Conservation (phyloP, 2,329 filamentous ascomycete species). For the Aspergillus ruber region DNA sequence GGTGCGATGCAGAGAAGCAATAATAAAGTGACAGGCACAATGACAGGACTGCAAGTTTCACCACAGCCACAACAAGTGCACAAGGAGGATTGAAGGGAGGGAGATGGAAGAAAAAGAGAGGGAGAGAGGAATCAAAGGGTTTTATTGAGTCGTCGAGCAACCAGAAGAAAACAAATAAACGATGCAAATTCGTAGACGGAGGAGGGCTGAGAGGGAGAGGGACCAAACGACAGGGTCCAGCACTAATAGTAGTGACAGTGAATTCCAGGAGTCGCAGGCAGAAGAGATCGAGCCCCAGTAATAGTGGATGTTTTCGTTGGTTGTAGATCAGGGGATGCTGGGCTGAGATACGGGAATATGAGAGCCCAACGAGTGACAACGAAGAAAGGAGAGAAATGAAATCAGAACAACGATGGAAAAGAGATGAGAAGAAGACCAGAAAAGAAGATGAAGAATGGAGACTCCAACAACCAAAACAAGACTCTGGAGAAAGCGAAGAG, state of each 20-base stretch:
- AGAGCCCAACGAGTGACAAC: not conserved
- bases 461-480: constrained; percentile 2
- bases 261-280: constrained; percentile 7
- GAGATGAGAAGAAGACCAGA: constrained; percentile 1
- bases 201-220: not conserved
- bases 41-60: constrained; percentile 15
- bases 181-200: no score
- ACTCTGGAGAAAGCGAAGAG: constrained; percentile 15
- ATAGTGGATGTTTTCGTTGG: no score
- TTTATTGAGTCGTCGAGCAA: no score
- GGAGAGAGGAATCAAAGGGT: no score
- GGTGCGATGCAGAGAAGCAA: constrained; percentile 4
- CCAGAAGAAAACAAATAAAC: no score
- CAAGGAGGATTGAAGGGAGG: not conserved
- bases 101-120: constrained; percentile 3
- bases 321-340: no score
- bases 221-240: not conserved
- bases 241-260: not conserved
- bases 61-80: constrained; percentile 18
- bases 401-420: constrained; percentile 6
- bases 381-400: constrained; percentile 1
- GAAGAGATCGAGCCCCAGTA: constrained; percentile 5
- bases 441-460: constrained; percentile 3
- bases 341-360: not conserved
- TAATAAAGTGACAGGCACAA: constrained; percentile 3